Conservation (phyloP, 768 basidiomycete species). For the Cystofilobasidium ferigula region DNA sequence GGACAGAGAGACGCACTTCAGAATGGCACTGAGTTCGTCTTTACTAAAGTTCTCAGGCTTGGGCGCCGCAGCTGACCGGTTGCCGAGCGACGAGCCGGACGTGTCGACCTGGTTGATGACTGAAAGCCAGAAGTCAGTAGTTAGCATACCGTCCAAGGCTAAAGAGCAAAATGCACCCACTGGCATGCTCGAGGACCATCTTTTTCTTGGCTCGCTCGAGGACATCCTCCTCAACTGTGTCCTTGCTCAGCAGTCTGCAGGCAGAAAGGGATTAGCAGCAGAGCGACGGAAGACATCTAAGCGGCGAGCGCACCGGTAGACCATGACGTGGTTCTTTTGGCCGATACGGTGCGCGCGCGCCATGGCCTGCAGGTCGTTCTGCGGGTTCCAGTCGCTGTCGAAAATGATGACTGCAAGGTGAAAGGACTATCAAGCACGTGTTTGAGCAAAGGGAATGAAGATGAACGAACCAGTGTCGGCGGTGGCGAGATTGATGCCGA, state of each 20-base stretch:
- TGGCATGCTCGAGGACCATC: constrained; percentile 99
- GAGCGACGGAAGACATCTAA: not conserved
- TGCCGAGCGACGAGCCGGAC: constrained; percentile 81
- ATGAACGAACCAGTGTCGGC: constrained; percentile 97
- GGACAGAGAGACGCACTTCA: constrained; percentile 46
- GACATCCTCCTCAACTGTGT: constrained; percentile 98
- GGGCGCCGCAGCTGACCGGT: constrained; percentile 16
- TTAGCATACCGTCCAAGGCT: not conserved
- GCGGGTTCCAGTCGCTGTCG: constrained; percentile 56
- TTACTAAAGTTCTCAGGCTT: constrained; percentile 82
- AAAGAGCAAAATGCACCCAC: constrained; percentile 48
- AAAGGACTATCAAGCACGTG: not conserved
- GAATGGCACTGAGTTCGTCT: constrained; percentile 90
- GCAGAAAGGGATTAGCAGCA: too few relatives aligned
- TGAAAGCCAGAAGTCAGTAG: constrained; percentile 35
- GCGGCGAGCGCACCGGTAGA: constrained; percentile 52
- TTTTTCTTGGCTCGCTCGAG: constrained; percentile 97
- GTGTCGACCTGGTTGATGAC: constrained; percentile 99
- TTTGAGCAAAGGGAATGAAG: not conserved
- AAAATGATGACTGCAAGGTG: constrained; percentile 22
- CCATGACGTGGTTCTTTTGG: constrained; percentile 95
- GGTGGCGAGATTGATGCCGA: constrained; percentile 97
- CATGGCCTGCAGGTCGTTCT: constrained; percentile 95
- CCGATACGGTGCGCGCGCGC: constrained; percentile 98
- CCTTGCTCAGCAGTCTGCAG: constrained; percentile 69